These are phyloP conservation scores for Scutellaria minor DNA, from an alignment of 257 asterid genomes.

Conservation along the genomic window DNA sequence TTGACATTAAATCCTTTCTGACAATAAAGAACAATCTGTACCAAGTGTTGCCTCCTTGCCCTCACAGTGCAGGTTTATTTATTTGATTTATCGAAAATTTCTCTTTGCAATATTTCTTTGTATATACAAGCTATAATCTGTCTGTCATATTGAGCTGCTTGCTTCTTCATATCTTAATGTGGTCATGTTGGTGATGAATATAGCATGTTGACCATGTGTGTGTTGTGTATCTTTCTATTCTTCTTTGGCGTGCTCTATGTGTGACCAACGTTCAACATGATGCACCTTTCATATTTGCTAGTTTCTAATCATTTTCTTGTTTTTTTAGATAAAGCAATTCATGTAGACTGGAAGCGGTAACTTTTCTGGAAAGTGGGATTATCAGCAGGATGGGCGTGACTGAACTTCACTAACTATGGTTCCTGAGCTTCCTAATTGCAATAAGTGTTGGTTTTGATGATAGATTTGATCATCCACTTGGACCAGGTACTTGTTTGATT, in stretches of 20 bases:
- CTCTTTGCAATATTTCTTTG: neutral
- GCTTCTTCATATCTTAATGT: neutral
- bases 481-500: neutral
- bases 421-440: neutral
- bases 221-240: too few species aligned
- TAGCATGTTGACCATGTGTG: neutral
- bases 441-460: neutral
- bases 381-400: neutral
- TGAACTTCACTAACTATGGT: neutral
- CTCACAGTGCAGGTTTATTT: neutral
- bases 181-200: neutral
- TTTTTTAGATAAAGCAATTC: neutral
- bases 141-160: neutral
- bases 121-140: neutral
- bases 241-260: neutral
- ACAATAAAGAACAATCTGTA: too few species aligned
- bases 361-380: neutral
- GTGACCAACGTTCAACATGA: neutral
- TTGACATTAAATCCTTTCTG: neutral
- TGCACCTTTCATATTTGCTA: neutral
- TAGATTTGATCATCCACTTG: neutral
- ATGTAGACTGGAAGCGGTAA: conserved; percentile 27
- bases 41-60: neutral
- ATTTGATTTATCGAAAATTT: conserved; percentile 2
- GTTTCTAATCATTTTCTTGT: conserved; percentile 18